Evolutionary conservation across 2,329 filamentous ascomycete genomes (phyloP).

Genomic region (Scleromitrula shiraiana): DNA sequence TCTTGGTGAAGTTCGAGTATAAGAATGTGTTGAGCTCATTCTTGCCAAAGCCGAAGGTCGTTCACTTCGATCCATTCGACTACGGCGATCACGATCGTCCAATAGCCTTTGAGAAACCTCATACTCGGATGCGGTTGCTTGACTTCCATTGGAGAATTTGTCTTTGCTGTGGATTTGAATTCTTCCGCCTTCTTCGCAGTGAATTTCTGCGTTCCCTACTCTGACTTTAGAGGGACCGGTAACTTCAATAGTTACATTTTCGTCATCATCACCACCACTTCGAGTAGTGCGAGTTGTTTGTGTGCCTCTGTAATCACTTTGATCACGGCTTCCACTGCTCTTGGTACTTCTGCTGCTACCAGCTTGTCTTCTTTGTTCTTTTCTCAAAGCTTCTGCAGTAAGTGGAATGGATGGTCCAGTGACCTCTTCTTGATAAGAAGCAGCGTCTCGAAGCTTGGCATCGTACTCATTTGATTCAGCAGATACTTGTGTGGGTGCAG

Average conservation of each 20-base stretch:
- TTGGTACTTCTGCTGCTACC: slow-evolving; percentile 45
- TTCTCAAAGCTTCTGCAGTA: slow-evolving; percentile 45
- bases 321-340: slow-evolving; percentile 54
- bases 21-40: slow-evolving; percentile 21
- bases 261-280: slow-evolving; percentile 38
- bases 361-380: slow-evolving; percentile 37
- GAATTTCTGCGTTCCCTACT: slow-evolving; percentile 49
- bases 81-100: slow-evolving; percentile 23
- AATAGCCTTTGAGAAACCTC: slow-evolving; percentile 14
- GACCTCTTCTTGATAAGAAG: slow-evolving; percentile 46
- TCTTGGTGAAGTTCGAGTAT: slow-evolving; percentile 16
- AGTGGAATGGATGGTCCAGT: slow-evolving; percentile 39
- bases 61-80: slow-evolving; percentile 15
- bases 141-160: slow-evolving; percentile 38
- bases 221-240: slow-evolving; percentile 48
- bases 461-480: slow-evolving; percentile 32
- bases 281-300: slow-evolving; percentile 52
- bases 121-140: slow-evolving; percentile 38
- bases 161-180: slow-evolving; percentile 44
- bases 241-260: slow-evolving; percentile 55
- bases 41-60: slow-evolving; percentile 12
- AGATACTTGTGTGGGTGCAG: slow-evolving; percentile 6
- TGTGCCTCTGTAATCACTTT: slow-evolving; percentile 55
- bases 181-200: slow-evolving; percentile 50
- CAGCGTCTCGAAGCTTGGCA: slow-evolving; percentile 37